Evolutionary conservation across 2,329 filamentous ascomycete species (phyloP).

Genomic region (Fusarium napiforme): DNA sequence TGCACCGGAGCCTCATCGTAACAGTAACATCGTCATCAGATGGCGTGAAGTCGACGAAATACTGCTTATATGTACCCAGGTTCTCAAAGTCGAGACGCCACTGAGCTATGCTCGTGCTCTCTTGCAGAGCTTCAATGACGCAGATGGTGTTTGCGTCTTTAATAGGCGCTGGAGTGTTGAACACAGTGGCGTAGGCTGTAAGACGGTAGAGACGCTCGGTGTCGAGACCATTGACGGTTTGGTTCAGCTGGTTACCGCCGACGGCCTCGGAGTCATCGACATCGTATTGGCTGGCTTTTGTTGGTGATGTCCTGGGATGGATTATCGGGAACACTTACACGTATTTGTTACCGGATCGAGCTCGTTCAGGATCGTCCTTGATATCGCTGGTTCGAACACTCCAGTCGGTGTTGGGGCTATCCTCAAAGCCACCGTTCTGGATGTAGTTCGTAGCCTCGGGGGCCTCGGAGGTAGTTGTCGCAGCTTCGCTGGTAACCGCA

Average conservation of each 20-base stretch:
- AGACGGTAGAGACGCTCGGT: neutral
- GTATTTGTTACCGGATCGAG: neutral
- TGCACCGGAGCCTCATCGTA: neutral
- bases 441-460: neutral
- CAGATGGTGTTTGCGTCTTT: neutral
- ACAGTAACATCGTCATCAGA: neutral
- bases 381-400: neutral
- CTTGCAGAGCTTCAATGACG: neutral
- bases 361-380: rapidly evolving
- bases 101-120: rapidly evolving
- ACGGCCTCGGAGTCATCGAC: neutral
- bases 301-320: rapidly evolving
- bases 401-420: neutral
- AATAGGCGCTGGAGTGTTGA: neutral
- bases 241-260: neutral
- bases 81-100: neutral
- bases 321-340: rapidly evolving
- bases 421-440: neutral
- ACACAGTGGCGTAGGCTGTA: neutral
- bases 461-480: neutral
- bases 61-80: neutral
- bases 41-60: neutral
- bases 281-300: neutral
- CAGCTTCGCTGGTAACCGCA: neutral
- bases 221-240: neutral